phyloP scores from a whole-genome alignment of 345 rosid genomes.

The Bruguiera parviflora region DNA sequence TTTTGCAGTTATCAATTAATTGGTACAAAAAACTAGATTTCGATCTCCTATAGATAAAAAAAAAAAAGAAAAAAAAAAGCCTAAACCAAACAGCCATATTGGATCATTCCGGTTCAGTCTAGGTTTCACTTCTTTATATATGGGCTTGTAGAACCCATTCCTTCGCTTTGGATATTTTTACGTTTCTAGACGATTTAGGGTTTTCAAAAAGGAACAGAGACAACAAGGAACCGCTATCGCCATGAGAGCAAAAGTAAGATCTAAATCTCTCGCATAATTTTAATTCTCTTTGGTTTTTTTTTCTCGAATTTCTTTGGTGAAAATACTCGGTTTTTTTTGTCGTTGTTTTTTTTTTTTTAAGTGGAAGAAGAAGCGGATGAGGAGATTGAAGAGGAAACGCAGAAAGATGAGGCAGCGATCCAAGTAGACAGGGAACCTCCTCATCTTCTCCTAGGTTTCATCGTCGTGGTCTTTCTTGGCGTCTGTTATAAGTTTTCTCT shows the following conservation, averaged over 20 bases:
- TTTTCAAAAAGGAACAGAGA: background rate
- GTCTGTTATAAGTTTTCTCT: background rate
- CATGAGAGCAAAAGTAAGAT: constrained; percentile 27
- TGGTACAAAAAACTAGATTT: too few species aligned
- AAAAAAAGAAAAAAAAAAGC: too few species aligned
- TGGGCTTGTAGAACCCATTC: too few species aligned
- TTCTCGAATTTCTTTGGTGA: background rate
- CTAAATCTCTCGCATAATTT: background rate
- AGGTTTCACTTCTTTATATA: too few species aligned
- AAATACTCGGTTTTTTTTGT: background rate
- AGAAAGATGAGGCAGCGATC: constrained; percentile 51
- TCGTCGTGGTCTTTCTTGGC: background rate
- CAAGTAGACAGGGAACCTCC: constrained; percentile 21
- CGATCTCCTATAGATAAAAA: too few species aligned
- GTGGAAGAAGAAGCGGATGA: constrained; percentile 57
- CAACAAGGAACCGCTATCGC: background rate
- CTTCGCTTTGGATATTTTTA: too few species aligned
- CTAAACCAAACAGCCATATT: too few species aligned
- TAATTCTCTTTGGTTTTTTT: background rate
- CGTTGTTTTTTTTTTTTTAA: background rate
- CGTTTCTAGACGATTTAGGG: background rate
- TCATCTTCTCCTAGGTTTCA: background rate
- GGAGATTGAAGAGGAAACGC: constrained; percentile 53
- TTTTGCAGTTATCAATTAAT: too few species aligned
- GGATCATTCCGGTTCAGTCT: too few species aligned